Conservation (phyloP, 2,329 filamentous ascomycete genomes). For the Scedosporium apiospermum region DNA sequence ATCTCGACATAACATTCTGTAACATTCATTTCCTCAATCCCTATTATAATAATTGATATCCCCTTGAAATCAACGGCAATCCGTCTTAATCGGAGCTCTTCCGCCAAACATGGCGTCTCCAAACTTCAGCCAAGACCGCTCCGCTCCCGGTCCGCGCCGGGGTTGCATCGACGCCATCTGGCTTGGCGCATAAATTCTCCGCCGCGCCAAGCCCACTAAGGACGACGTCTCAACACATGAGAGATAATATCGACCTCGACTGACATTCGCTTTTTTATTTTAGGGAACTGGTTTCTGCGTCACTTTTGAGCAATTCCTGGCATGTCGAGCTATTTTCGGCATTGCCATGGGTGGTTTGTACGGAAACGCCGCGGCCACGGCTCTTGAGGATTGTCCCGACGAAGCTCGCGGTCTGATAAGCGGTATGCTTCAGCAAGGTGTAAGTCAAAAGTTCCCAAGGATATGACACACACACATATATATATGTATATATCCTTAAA, state of each 20-base stretch:
- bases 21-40: neutral
- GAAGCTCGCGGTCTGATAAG: constrained; percentile 65
- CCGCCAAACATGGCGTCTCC: neutral
- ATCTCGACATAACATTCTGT: neutral
- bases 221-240: neutral
- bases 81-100: neutral
- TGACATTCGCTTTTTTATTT: neutral
- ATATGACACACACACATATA: neutral
- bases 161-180: neutral
- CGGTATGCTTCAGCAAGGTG: constrained; percentile 66
- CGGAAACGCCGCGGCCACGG: constrained; percentile 70
- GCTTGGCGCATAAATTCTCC: neutral
- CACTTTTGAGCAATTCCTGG: constrained; percentile 63
- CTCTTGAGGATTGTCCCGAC: constrained; percentile 62
- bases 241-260: neutral
- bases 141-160: neutral
- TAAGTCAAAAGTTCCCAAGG: constrained; percentile 15
- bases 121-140: neutral
- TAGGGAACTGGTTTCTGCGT: constrained; percentile 59
- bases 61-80: neutral
- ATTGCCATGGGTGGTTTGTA: constrained; percentile 75
- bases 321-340: constrained; percentile 66
- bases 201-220: neutral
- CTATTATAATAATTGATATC: neutral
- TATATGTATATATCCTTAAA: neutral